phyloP scores from a whole-genome alignment of 2,329 filamentous ascomycete genomes.

The Colletotrichum lindemuthianum region DNA sequence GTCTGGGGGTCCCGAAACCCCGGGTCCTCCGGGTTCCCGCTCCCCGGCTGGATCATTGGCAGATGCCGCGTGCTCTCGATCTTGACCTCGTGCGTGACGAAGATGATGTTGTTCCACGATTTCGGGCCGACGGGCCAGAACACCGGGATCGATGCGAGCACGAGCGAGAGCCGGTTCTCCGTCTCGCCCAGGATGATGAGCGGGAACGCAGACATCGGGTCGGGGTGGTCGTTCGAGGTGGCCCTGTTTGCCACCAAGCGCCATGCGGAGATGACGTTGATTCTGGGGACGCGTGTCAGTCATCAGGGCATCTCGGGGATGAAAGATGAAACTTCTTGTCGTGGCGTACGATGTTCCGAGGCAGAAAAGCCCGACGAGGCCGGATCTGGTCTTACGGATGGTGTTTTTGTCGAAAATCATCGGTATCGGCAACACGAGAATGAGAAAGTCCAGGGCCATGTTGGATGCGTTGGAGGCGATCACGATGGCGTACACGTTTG shows the following conservation, averaged over 20 bases:
- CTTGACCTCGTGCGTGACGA: slow-evolving; percentile 20
- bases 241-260: slow-evolving; percentile 23
- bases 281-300: not conserved
- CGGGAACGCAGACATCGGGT: slow-evolving; percentile 10
- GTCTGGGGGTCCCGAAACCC: not conserved
- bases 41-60: not conserved
- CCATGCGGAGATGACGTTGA: slow-evolving; percentile 8
- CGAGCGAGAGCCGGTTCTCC: slow-evolving; percentile 11
- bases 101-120: slow-evolving; percentile 7
- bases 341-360: slow-evolving; percentile 16
- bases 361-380: slow-evolving; percentile 3
- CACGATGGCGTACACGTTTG: slow-evolving; percentile 10
- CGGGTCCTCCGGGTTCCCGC: not conserved
- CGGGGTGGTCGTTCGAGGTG: not conserved
- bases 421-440: slow-evolving; percentile 22
- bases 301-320: not conserved
- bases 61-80: slow-evolving; percentile 3
- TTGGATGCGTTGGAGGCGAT: slow-evolving; percentile 16
- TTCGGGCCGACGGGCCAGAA: slow-evolving; percentile 21
- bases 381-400: not conserved
- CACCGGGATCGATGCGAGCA: slow-evolving; percentile 17
- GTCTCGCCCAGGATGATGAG: slow-evolving; percentile 19
- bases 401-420: slow-evolving; percentile 2
- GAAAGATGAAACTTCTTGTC: too few relatives aligned
- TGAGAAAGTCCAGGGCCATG: slow-evolving; percentile 23